These are phyloP conservation scores for Boletus edulis DNA, from an alignment of 768 basidiomycete species.

Conservation along the genomic window DNA sequence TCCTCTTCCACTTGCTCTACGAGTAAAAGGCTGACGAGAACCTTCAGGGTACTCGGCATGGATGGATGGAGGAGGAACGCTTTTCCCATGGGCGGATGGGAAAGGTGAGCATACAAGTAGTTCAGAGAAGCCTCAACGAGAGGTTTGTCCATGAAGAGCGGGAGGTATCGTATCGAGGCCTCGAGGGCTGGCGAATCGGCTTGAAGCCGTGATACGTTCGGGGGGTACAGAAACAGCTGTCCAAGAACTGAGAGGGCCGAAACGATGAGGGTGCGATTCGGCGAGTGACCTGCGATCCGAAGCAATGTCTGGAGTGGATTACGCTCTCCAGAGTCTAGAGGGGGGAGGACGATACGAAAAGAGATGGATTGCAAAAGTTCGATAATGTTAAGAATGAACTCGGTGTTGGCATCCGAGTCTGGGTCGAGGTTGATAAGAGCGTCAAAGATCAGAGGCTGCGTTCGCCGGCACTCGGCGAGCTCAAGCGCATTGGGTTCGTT, in stretches of 20 bases:
- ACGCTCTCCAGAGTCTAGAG: conserved; percentile 34
- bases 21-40: conserved; percentile 66
- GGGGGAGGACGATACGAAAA: conserved; percentile 38
- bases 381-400: conserved; percentile 68
- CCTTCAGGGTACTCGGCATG: conserved; percentile 66
- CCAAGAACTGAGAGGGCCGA: conserved; percentile 59
- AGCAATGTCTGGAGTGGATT: conserved; percentile 60
- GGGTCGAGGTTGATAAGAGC: conserved; percentile 61
- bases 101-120: conserved; percentile 73
- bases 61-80: conserved; percentile 70
- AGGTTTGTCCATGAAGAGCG: conserved; percentile 65
- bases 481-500: conserved; percentile 65
- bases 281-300: conserved; percentile 51
- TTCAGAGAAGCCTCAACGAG: conserved; percentile 72
- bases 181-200: conserved; percentile 57
- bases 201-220: conserved; percentile 53
- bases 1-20: conserved; percentile 72
- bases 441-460: conserved; percentile 62
- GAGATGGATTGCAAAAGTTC: conserved; percentile 71
- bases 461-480: conserved; percentile 56
- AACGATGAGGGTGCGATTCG: conserved; percentile 76
- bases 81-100: conserved; percentile 71
- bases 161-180: conserved; percentile 68
- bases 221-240: conserved; percentile 57
- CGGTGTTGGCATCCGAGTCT: conserved; percentile 63